Conservation (phyloP, 2,329 filamentous ascomycete genomes). For the Boeremia exigua region DNA sequence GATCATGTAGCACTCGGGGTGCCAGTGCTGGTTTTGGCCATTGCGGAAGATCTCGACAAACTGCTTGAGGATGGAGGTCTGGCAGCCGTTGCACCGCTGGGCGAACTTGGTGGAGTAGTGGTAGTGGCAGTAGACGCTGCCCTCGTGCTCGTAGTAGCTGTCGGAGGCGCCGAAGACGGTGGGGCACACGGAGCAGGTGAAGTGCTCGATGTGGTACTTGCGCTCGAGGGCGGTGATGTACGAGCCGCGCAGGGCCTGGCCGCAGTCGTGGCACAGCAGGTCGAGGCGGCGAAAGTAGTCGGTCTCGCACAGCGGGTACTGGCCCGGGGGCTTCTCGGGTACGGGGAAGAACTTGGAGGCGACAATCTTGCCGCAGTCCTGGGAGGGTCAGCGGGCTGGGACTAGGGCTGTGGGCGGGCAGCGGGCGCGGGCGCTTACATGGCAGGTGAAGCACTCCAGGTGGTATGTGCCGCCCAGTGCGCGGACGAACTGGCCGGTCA, state of each 20-base stretch:
- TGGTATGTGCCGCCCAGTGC: constrained; percentile 94
- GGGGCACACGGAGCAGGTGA: constrained; percentile 95
- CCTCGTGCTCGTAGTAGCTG: constrained; percentile 98
- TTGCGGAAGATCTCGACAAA: constrained; percentile 99
- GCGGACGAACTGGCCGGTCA: constrained; percentile 95
- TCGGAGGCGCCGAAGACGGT: constrained; percentile 98
- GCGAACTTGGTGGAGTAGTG: constrained; percentile 98
- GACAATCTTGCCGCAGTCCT: constrained; percentile 97
- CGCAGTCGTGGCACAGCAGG: constrained; percentile 89
- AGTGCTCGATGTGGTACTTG: constrained; percentile 97
- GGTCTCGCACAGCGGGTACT: constrained; percentile 94
- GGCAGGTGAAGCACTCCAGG: constrained; percentile 96
- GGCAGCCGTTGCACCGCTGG: constrained; percentile 93
- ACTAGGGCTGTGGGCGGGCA: background rate
- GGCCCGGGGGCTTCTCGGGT: constrained; percentile 84
- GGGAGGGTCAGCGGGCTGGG: constrained; percentile 8
- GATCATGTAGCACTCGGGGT: constrained; percentile 99
- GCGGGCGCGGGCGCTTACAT: constrained; percentile 62
- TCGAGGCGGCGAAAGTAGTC: constrained; percentile 96
- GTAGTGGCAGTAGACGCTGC: constrained; percentile 96
- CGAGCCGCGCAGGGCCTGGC: constrained; percentile 89
- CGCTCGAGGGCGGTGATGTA: constrained; percentile 98
- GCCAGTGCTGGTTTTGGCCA: constrained; percentile 98
- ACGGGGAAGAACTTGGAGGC: constrained; percentile 99
- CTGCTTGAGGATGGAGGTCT: constrained; percentile 96